These are phyloP conservation scores for Periconia sp. DNA, from an alignment of 2,329 filamentous ascomycete species.

Conservation along the genomic window DNA sequence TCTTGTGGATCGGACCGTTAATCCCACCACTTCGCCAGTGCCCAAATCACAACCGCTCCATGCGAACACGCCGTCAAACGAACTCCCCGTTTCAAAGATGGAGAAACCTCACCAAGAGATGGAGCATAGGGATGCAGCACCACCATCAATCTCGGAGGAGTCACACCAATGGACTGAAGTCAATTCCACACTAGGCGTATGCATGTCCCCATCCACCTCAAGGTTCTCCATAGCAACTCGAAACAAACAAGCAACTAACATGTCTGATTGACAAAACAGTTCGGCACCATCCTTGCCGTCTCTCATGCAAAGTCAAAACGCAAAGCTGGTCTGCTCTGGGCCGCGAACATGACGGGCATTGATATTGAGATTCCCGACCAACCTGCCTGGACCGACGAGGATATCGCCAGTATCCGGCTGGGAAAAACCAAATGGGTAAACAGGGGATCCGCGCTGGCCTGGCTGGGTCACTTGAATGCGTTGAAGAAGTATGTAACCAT, in stretches of 20 bases:
- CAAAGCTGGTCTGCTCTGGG: constrained; percentile 37
- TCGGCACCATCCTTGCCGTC: constrained; percentile 44
- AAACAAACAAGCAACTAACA: not conserved
- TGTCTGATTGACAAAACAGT: constrained; percentile 10
- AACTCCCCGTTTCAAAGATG: not conserved
- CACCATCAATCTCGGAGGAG: not conserved
- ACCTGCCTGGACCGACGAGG: constrained; percentile 40
- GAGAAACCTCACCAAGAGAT: not conserved
- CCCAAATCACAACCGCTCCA: not conserved
- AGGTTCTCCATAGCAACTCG: too few species aligned
- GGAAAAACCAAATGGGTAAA: constrained; percentile 29
- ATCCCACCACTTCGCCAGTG: not conserved
- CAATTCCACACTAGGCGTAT: not conserved
- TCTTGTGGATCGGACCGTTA: not conserved
- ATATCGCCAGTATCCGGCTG: constrained; percentile 30
- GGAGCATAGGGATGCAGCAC: not conserved
- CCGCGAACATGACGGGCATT: constrained; percentile 42
- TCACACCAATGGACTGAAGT: not conserved
- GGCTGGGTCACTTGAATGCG: constrained; percentile 45
- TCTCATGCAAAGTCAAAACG: constrained; percentile 39
- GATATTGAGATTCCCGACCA: constrained; percentile 43
- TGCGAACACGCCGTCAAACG: not conserved
- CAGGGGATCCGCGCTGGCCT: constrained; percentile 43
- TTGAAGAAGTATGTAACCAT: constrained; percentile 30
- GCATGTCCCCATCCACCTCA: not conserved